Evolutionary conservation across 2,329 filamentous ascomycete species (phyloP).

Genomic region (Aspergillus persii): DNA sequence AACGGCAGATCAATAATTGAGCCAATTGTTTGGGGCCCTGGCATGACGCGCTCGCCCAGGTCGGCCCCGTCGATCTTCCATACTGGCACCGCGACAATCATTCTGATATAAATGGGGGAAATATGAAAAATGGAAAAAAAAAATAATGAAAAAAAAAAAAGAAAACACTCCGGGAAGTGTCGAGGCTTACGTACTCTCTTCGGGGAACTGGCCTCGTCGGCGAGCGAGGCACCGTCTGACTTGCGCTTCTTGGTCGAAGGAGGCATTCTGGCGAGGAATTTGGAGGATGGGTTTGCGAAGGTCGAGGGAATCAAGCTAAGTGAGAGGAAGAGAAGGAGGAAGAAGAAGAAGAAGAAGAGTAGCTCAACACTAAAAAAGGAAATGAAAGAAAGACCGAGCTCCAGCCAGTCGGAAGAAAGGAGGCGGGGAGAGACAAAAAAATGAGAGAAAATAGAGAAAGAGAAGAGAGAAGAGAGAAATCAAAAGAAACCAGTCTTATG

Average conservation of each 20-base stretch:
- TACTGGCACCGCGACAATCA: background rate
- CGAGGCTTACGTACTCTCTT: slow-evolving; percentile 23
- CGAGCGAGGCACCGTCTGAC: slow-evolving; percentile 20
- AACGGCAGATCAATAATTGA: slow-evolving; percentile 11
- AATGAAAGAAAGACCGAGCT: slow-evolving; percentile 1
- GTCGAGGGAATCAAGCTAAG: slow-evolving; percentile 1
- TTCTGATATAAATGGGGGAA: background rate
- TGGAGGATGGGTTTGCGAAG: background rate
- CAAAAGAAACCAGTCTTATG: no score
- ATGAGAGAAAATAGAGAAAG: background rate
- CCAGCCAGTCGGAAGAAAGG: slow-evolving; percentile 8
- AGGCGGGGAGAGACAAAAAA: background rate
- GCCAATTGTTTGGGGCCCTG: slow-evolving; percentile 1
- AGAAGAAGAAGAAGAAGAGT: background rate
- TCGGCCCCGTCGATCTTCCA: slow-evolving; percentile 1
- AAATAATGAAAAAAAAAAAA: background rate
- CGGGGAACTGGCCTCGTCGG: slow-evolving; percentile 19
- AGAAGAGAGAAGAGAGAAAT: background rate
- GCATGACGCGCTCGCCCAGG: slow-evolving; percentile 15
- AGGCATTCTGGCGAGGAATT: background rate
- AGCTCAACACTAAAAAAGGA: slow-evolving; percentile 2
- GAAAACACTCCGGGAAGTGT: background rate
- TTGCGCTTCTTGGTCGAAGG: slow-evolving; percentile 26
- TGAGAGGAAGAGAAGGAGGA: background rate
- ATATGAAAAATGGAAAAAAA: background rate